These are phyloP conservation scores for Scedosporium boydii DNA, from an alignment of 2,329 filamentous ascomycete genomes.

Conservation along the genomic window DNA sequence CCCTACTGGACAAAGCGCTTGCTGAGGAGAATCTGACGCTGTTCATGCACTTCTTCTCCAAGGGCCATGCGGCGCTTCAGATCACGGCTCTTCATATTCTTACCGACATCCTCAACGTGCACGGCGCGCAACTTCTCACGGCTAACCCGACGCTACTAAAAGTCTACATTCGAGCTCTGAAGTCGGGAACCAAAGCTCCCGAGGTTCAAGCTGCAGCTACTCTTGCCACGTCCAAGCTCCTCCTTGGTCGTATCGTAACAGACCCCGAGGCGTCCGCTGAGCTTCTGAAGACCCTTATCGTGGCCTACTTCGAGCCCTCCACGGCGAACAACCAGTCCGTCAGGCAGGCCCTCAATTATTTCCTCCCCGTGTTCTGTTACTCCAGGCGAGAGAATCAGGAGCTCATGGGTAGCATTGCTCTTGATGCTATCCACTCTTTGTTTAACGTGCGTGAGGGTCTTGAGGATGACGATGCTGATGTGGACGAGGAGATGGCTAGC, in stretches of 20 bases:
- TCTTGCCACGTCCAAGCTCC: constrained; percentile 73
- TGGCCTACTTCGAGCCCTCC: constrained; percentile 83
- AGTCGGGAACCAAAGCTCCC: constrained; percentile 56
- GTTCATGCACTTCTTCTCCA: constrained; percentile 93
- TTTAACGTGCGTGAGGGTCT: constrained; percentile 62
- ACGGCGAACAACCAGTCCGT: constrained; percentile 73
- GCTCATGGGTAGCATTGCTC: constrained; percentile 65
- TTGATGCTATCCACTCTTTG: constrained; percentile 66
- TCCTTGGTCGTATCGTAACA: constrained; percentile 70
- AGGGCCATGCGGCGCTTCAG: constrained; percentile 83
- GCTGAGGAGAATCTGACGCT: constrained; percentile 86
- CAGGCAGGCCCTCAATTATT: constrained; percentile 82
- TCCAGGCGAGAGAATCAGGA: constrained; percentile 73
- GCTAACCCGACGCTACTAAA: constrained; percentile 65
- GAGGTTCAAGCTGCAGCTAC: constrained; percentile 76
- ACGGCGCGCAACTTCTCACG: constrained; percentile 68
- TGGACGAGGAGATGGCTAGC: constrained; percentile 69
- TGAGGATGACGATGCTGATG: constrained; percentile 66
- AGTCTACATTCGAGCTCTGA: constrained; percentile 75
- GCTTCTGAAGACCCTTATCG: constrained; percentile 73
- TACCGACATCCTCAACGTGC: constrained; percentile 83
- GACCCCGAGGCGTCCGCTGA: constrained; percentile 58
- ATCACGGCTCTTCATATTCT: constrained; percentile 86
- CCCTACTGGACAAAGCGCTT: constrained; percentile 80
- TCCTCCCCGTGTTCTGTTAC: constrained; percentile 90